These are phyloP conservation scores for Golubevia pallescens DNA, from an alignment of 1,284 basidiomycete genomes.

Conservation along the genomic window DNA sequence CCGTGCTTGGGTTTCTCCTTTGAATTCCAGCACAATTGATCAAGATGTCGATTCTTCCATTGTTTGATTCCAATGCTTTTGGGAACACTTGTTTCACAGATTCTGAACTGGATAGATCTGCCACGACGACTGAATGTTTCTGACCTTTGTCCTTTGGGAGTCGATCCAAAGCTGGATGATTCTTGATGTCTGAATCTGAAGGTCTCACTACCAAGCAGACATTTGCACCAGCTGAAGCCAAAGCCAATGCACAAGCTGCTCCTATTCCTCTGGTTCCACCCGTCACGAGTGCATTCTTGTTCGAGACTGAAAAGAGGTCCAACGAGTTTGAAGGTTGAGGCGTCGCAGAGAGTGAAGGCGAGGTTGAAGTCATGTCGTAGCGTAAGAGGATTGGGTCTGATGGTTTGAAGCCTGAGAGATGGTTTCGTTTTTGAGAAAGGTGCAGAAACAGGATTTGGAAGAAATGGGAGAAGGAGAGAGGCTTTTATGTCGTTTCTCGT, in stretches of 20 bases:
- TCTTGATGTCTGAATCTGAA: too few species aligned
- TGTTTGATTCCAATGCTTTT: constrained; percentile 19
- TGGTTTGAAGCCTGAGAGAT: too few species aligned
- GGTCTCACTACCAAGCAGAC: constrained; percentile 44
- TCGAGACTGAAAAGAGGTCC: constrained; percentile 30
- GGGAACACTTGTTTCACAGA: constrained; percentile 38
- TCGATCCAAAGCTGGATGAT: constrained; percentile 18
- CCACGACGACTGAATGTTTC: constrained; percentile 30
- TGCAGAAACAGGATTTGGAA: too few species aligned
- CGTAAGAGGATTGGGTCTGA: too few species aligned
- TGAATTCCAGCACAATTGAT: constrained; percentile 51
- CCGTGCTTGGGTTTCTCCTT: constrained; percentile 75
- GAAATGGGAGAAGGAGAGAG: too few species aligned
- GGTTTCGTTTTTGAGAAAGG: too few species aligned
- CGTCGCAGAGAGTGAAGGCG: constrained; percentile 4
- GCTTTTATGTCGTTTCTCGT: too few species aligned
- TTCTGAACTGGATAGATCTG: constrained; percentile 27
- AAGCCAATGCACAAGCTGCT: constrained; percentile 42
- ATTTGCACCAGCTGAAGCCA: constrained; percentile 37
- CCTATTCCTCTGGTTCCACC: constrained; percentile 48
- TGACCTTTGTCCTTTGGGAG: constrained; percentile 19
- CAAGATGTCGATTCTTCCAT: constrained; percentile 33
- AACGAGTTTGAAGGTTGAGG: constrained; percentile 17
- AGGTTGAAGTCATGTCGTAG: too few species aligned
- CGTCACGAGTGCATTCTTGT: constrained; percentile 38